Evolutionary conservation across 1,284 basidiomycete species (phyloP).

Genomic region (Ganoderma sinense): DNA sequence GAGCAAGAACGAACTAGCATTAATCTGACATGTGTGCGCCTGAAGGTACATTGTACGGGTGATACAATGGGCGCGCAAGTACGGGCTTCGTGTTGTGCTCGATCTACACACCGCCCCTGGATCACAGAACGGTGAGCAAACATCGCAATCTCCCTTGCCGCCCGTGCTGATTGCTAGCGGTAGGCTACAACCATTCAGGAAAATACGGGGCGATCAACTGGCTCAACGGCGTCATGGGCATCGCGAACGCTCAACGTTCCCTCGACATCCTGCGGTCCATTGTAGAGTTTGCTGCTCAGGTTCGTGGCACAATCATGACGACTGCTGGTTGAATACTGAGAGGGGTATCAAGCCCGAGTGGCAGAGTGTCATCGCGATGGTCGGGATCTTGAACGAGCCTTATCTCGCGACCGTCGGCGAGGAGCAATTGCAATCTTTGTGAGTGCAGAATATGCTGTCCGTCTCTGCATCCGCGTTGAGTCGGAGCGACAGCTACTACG

Average conservation of each 20-base stretch:
- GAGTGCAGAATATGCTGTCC: conserved; percentile 18
- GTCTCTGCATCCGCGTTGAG: background rate
- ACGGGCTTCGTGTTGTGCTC: conserved; percentile 86
- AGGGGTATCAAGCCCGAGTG: conserved; percentile 52
- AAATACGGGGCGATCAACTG: conserved; percentile 59
- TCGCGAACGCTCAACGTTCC: conserved; percentile 66
- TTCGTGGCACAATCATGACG: conserved; percentile 22
- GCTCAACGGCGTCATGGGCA: conserved; percentile 68
- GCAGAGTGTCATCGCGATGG: conserved; percentile 57
- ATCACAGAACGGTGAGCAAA: conserved; percentile 69
- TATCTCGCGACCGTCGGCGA: conserved; percentile 47
- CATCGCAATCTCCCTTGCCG: conserved; percentile 10
- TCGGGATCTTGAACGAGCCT: conserved; percentile 51
- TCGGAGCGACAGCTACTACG: conserved; percentile 55
- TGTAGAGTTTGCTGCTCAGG: conserved; percentile 66
- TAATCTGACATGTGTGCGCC: background rate
- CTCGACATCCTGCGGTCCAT: conserved; percentile 65
- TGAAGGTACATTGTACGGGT: conserved; percentile 77
- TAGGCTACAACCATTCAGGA: conserved; percentile 60
- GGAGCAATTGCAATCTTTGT: conserved; percentile 46
- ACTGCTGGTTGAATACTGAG: background rate
- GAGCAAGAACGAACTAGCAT: conserved; percentile 26
- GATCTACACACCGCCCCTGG: conserved; percentile 87
- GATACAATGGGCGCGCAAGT: conserved; percentile 87
- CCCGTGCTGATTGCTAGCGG: background rate